Percentiles rank a stretch among this genome's conserved stretches.
Evolutionary conservation across 1,284 basidiomycete species (phyloP).

Genomic region (Cutaneotrichosporon sp.): DNA sequence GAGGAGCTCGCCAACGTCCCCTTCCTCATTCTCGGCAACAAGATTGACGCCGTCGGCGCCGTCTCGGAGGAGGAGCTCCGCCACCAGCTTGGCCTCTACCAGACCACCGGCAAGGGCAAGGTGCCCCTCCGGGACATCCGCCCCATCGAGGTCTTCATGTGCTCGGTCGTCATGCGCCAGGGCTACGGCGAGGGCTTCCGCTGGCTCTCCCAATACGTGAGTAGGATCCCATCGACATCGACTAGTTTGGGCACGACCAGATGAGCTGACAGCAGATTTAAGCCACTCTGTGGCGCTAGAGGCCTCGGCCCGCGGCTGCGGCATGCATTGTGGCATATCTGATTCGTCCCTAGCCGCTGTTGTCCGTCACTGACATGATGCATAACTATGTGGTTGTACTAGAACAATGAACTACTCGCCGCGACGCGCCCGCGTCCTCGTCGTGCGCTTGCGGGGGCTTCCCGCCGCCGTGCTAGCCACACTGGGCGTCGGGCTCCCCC

Average conservation of each 20-base stretch:
- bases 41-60: constrained; percentile 98
- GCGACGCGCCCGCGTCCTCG: constrained; percentile 23
- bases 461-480: constrained; percentile 22
- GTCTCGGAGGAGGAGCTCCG: constrained; percentile 97
- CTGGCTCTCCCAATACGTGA: constrained; percentile 96
- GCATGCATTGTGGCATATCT: constrained; percentile 16
- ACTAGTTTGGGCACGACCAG: background rate
- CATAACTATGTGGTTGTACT: constrained; percentile 11
- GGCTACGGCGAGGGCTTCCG: constrained; percentile 99
- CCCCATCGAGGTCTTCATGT: constrained; percentile 99
- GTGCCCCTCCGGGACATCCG: constrained; percentile 95
- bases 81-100: constrained; percentile 92
- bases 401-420: constrained; percentile 17
- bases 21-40: constrained; percentile 98
- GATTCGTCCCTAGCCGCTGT: background rate
- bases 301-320: background rate
- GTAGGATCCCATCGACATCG: constrained; percentile 31
- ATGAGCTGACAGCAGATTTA: constrained; percentile 5
- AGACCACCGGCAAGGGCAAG: constrained; percentile 99
- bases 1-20: constrained; percentile 95
- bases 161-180: constrained; percentile 98
- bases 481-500: constrained; percentile 46
- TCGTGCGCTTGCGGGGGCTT: constrained; percentile 11
- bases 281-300: constrained; percentile 9
- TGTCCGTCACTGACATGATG: constrained; percentile 5